These are phyloP conservation scores for Colletotrichum karsti DNA, from an alignment of 2,329 filamentous ascomycete genomes.

Conservation along the genomic window DNA sequence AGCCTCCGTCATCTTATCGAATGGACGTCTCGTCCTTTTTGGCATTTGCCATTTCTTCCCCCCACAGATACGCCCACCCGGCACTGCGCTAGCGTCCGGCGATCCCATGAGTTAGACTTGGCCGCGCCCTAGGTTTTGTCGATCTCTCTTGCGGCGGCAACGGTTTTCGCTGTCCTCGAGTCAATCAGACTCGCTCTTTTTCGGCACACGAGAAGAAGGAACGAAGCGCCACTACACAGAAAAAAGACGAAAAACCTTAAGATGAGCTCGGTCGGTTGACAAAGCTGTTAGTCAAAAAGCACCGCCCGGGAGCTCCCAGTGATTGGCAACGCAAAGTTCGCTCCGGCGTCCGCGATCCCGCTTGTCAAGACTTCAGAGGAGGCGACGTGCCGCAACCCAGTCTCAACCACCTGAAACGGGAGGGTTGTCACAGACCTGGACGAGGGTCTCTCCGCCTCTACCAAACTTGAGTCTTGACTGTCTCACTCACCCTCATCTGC, in stretches of 20 bases:
- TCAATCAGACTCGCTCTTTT: background rate
- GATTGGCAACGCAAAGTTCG: background rate
- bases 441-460: background rate
- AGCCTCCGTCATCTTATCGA: constrained; percentile 3
- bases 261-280: constrained; percentile 6
- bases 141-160: constrained; percentile 8
- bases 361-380: constrained; percentile 22
- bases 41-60: background rate
- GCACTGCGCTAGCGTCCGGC: constrained; percentile 14
- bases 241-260: background rate
- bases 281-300: constrained; percentile 23
- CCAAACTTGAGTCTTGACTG: background rate
- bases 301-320: constrained; percentile 4
- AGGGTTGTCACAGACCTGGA: constrained; percentile 29
- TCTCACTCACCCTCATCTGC: background rate
- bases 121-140: constrained; percentile 16
- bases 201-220: background rate
- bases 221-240: background rate
- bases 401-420: constrained; percentile 28
- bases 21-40: background rate
- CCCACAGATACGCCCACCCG: constrained; percentile 19
- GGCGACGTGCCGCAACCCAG: constrained; percentile 1
- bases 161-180: background rate
- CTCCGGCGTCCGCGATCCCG: constrained; percentile 17
- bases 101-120: constrained; percentile 22